Base-by-base conservation (phyloP, 805 yeast species). In the Lachancea thermotolerans region DNA sequence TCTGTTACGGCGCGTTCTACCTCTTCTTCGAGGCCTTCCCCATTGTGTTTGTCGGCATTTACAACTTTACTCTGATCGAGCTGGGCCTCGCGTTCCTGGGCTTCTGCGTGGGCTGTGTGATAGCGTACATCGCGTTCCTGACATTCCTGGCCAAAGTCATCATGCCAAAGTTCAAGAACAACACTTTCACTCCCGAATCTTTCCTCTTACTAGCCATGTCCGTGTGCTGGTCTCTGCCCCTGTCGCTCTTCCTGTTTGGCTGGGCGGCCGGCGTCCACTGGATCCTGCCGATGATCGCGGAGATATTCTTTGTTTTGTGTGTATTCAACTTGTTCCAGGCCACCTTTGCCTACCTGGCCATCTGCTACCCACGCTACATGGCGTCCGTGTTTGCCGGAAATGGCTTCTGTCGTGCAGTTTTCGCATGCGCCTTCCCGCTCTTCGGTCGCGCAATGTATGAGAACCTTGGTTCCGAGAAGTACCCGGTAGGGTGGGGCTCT, bases 1-100 rank as follows among this genome's bases (percentile, higher is more conserved):
- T 79, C 41, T 65, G 71, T 3, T 80, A 79, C 57, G 75, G 81
- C 17, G 59, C 72, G 25, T 51, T 76, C 50, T 81, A 77, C 57
- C 56, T 78, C 17, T 79, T 75, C 68, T 77, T 79, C 53, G 85
- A 81, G 59, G 79, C 78, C 5, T 77, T 77, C 62, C 85, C 86
- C 10, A 66, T 79, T 35, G 78, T 75, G 2, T 81, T 73, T 49
- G 44, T 48, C 9, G 73, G 68, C 2, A 54, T 67, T 14, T 68
- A 76, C 50, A 57, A 67, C 30, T 80, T 80, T 59, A 69, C 75
- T 3, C 53, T 67, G 21, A 67, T 77, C 28, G 75, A 73, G 43
- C 49, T 60, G 18, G 80, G 82, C 15, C 60, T 68, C 3, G 59
- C 81, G 1, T 81, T 68, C 58, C 39, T 75, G 35, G 67, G 77